Evolutionary conservation across 306 rosid species (phyloP).

Genomic region (Clitoria ternatea): DNA sequence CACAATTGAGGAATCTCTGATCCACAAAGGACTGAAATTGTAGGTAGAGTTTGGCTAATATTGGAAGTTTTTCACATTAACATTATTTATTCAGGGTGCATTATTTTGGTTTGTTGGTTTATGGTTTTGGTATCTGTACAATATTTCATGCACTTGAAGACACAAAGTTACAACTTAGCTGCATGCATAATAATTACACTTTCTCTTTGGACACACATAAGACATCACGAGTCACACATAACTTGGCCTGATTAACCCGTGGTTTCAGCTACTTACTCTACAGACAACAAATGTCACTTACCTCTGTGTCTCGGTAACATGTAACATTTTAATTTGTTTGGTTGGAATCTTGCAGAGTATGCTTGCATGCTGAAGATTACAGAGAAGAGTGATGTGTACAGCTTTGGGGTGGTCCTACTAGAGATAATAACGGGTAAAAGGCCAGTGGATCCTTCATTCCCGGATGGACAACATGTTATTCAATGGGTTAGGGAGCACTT

Average conservation of each 20-base stretch:
- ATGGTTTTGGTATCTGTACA: constrained; percentile 23
- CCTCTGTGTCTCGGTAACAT: not conserved
- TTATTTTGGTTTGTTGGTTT: constrained; percentile 19
- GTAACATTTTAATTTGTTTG: constrained; percentile 1
- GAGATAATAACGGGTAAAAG: constrained; percentile 83
- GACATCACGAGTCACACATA: constrained; percentile 20
- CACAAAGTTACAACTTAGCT: constrained; percentile 25
- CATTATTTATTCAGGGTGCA: too few species aligned
- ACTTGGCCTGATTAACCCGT: not conserved
- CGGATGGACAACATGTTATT: constrained; percentile 68
- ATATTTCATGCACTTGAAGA: constrained; percentile 27
- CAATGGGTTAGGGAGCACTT: constrained; percentile 80
- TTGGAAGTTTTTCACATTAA: not conserved
- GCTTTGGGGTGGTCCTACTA: constrained; percentile 81
- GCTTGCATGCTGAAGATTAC: constrained; percentile 76
- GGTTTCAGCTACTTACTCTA: not conserved
- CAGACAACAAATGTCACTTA: constrained; percentile 3
- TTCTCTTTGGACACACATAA: constrained; percentile 6
- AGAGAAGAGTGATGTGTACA: constrained; percentile 81
- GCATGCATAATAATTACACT: constrained; percentile 31
- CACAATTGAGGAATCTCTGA: not conserved
- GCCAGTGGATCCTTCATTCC: constrained; percentile 73
- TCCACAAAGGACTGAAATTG: not conserved
- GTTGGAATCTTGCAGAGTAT: constrained; percentile 54
- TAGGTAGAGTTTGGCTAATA: not conserved